Conservation (phyloP, 805 yeast species). For the Cyberlindnera mrakii region DNA sequence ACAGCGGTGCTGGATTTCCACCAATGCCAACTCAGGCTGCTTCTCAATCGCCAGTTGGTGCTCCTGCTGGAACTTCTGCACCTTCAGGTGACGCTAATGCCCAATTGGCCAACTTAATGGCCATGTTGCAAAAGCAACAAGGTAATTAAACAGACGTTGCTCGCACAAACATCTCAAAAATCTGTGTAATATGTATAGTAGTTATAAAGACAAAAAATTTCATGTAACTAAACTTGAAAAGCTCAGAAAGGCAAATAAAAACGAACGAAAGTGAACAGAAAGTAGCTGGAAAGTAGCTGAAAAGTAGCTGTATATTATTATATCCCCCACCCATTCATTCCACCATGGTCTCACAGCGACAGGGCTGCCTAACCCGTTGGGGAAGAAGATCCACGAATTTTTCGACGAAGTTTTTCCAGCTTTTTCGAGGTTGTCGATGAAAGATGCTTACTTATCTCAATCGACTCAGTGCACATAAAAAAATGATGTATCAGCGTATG, state of each 20-base stretch:
- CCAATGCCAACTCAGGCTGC: slow-evolving; percentile 13
- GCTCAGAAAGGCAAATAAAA: no score
- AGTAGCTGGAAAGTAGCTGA: no score
- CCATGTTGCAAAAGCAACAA: slow-evolving; percentile 35
- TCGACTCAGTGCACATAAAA: not conserved
- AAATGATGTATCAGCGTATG: slow-evolving; percentile 11
- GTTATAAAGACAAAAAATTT: no score
- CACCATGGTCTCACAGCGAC: not conserved
- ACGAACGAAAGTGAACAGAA: no score
- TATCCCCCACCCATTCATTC: no score
- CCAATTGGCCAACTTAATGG: slow-evolving; percentile 36
- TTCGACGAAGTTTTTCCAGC: not conserved
- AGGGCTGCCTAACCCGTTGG: not conserved
- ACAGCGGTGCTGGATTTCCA: slow-evolving; percentile 8
- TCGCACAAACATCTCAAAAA: no score
- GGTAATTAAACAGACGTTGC: not conserved
- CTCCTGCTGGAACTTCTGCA: slow-evolving; percentile 9
- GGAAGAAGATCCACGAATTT: not conserved
- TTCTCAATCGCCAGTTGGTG: slow-evolving; percentile 4
- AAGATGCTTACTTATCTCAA: no score
- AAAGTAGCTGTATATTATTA: no score
- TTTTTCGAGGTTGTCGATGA: not conserved
- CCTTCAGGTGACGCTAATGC: slow-evolving; percentile 29
- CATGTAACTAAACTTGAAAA: not conserved
- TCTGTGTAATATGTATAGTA: no score